A percentile compares a stretch with the other conserved stretches of the same genome.
Evolutionary conservation across 768 basidiomycete species (phyloP).

Genomic region (Podaxis sp.): DNA sequence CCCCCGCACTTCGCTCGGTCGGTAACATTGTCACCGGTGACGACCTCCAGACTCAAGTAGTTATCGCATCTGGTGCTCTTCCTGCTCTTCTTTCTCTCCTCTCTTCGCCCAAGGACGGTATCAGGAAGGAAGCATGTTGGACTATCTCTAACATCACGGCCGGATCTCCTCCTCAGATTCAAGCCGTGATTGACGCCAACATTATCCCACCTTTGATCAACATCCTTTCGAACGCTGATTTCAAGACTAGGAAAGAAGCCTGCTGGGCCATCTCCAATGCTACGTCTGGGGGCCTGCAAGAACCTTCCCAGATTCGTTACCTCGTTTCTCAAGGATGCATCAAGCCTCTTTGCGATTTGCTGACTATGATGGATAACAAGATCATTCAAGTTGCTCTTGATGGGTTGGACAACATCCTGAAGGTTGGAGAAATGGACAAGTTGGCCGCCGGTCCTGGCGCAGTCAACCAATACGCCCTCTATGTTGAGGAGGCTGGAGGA

Average conservation of each 20-base stretch:
- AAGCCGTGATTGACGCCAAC: slow-evolving; percentile 96
- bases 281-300: slow-evolving; percentile 95
- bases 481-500: slow-evolving; percentile 96
- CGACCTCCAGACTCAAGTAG: slow-evolving; percentile 98
- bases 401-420: slow-evolving; percentile 96
- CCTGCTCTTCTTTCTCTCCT: slow-evolving; percentile 91
- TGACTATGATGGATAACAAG: slow-evolving; percentile 99
- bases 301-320: slow-evolving; percentile 96
- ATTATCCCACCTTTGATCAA: slow-evolving; percentile 98
- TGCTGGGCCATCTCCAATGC: slow-evolving; percentile 99
- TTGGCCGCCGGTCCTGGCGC: slow-evolving; percentile 76
- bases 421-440: slow-evolving; percentile 96
- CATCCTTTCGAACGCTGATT: slow-evolving; percentile 96
- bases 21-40: slow-evolving; percentile 99
- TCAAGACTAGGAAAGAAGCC: slow-evolving; percentile 99
- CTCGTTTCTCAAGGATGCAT: slow-evolving; percentile 98
- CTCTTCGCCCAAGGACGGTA: slow-evolving; percentile 97
- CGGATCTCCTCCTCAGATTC: slow-evolving; percentile 95
- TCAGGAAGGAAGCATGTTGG: slow-evolving; percentile 99
- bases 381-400: slow-evolving; percentile 98
- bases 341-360: slow-evolving; percentile 95
- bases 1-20: slow-evolving; percentile 95
- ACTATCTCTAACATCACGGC: slow-evolving; percentile 99
- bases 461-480: slow-evolving; percentile 90
- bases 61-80: slow-evolving; percentile 96